These are phyloP conservation scores for Clathrospora elynae DNA, from an alignment of 2,329 filamentous ascomycete species.

Conservation along the genomic window DNA sequence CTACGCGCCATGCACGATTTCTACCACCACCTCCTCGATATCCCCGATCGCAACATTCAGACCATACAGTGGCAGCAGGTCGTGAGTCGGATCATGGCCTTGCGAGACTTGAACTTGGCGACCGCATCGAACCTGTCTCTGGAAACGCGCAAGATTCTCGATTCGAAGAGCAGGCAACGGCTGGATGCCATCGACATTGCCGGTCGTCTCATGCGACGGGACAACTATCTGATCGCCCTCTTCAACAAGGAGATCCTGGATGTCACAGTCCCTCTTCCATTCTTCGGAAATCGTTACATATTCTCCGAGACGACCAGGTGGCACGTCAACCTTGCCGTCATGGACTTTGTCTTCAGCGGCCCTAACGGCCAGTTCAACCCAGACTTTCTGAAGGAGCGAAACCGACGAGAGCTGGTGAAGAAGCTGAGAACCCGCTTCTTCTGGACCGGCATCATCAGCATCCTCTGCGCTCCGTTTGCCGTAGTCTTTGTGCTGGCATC, in stretches of 20 bases:
- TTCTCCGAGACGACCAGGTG: slow-evolving; percentile 91
- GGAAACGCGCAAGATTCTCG: slow-evolving; percentile 66
- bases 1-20: slow-evolving; percentile 82
- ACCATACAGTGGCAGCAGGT: slow-evolving; percentile 94
- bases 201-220: slow-evolving; percentile 92
- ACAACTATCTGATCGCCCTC: slow-evolving; percentile 95
- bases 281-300: slow-evolving; percentile 76
- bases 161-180: slow-evolving; percentile 87
- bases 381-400: slow-evolving; percentile 81
- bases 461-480: slow-evolving; percentile 84
- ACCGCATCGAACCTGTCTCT: slow-evolving; percentile 70
- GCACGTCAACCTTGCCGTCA: slow-evolving; percentile 87
- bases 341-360: slow-evolving; percentile 90
- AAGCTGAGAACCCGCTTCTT: slow-evolving; percentile 78
- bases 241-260: slow-evolving; percentile 97
- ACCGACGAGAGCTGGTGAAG: slow-evolving; percentile 76
- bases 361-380: slow-evolving; percentile 82
- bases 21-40: slow-evolving; percentile 79
- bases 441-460: slow-evolving; percentile 83
- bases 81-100: slow-evolving; percentile 79
- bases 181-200: slow-evolving; percentile 97
- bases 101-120: slow-evolving; percentile 84
- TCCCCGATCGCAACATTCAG: slow-evolving; percentile 86
- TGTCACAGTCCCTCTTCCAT: slow-evolving; percentile 82
- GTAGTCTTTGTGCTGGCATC: slow-evolving; percentile 85